Conservation (phyloP, 345 rosid genomes). For the Trapa bicornis region DNA sequence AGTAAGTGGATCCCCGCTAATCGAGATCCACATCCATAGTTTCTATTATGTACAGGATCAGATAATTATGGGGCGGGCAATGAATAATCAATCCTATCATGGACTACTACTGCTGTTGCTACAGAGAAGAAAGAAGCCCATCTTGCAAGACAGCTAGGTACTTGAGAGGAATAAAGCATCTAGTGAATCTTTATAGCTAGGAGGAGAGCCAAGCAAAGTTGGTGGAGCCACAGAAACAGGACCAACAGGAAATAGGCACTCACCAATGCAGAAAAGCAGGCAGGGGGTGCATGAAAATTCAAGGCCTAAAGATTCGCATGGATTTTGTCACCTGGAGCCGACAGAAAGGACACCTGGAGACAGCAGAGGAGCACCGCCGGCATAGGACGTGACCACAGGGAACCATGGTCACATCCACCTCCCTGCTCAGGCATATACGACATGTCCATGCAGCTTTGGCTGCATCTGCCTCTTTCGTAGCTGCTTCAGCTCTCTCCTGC, state of each 20-base stretch:
- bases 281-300: slow-evolving; percentile 1
- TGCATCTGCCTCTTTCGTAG: slow-evolving; percentile 63
- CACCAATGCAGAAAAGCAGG: background rate
- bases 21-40: no score
- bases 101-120: no score
- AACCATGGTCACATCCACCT: slow-evolving; percentile 62
- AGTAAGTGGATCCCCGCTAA: no score
- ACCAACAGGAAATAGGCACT: background rate
- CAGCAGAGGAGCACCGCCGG: slow-evolving; percentile 61
- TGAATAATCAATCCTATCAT: no score
- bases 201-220: no score
- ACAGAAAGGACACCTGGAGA: slow-evolving; percentile 83
- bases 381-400: slow-evolving; percentile 94
- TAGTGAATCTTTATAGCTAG: no score
- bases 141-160: no score
- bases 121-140: no score
- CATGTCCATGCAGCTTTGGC: slow-evolving; percentile 87
- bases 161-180: no score
- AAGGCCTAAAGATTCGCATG: slow-evolving; percentile 66
- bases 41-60: no score
- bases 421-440: slow-evolving; percentile 65
- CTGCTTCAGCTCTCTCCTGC: slow-evolving; percentile 67
- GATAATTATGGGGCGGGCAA: no score
- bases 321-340: slow-evolving; percentile 59
- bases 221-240: no score